Evolutionary conservation across 257 asterid species (phyloP).

Genomic region (Gardenia jasminoides): DNA sequence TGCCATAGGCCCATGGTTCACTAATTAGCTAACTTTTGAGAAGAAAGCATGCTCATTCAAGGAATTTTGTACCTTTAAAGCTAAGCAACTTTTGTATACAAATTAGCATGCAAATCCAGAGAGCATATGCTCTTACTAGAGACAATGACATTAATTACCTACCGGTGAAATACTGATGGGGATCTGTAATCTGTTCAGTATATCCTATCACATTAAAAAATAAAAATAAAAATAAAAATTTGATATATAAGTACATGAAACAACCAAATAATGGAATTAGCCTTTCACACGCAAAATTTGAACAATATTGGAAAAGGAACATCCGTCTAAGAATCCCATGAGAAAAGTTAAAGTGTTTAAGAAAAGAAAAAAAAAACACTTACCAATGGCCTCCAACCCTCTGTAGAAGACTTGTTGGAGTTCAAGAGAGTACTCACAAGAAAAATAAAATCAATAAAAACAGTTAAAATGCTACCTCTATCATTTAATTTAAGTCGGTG

Average conservation of each 20-base stretch:
- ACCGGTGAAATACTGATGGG: slow-evolving; percentile 72
- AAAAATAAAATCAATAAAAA: too few species aligned
- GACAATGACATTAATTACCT: slow-evolving; percentile 40
- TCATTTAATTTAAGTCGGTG: too few species aligned
- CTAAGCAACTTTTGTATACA: not conserved
- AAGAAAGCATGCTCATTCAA: not conserved
- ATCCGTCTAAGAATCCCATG: too few species aligned
- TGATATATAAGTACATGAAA: not conserved
- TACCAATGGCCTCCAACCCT: slow-evolving; percentile 81
- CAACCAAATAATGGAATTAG: not conserved
- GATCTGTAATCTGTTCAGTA: slow-evolving; percentile 61
- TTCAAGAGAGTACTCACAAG: slow-evolving; percentile 56
- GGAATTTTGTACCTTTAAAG: not conserved
- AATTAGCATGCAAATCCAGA: not conserved
- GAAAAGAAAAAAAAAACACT: too few species aligned
- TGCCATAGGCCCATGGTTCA: slow-evolving; percentile 29
- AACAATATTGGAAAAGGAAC: not conserved
- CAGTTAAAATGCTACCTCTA: too few species aligned
- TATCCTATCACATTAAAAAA: slow-evolving; percentile 52
- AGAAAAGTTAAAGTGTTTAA: too few species aligned
- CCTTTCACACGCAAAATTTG: not conserved
- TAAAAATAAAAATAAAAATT: not conserved
- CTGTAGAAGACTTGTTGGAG: slow-evolving; percentile 56
- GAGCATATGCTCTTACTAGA: not conserved
- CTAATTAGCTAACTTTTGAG: slow-evolving; percentile 23